Base-by-base conservation (phyloP, 164 flowering plant species). In the Akebia trifoliata region DNA sequence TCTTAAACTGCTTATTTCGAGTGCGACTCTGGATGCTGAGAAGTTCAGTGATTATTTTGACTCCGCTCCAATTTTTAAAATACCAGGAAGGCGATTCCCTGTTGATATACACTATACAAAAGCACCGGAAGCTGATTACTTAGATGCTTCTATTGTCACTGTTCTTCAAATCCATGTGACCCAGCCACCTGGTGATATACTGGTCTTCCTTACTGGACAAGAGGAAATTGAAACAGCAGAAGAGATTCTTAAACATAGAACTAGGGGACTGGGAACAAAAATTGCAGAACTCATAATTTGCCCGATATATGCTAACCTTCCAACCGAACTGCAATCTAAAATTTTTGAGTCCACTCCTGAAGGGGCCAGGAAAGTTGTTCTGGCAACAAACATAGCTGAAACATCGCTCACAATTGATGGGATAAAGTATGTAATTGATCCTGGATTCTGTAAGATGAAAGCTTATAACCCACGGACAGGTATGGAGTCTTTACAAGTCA, bases 1-100 rank as follows among this genome's bases (percentile, higher is more conserved):
- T 73, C 70, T 93, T 4, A 93, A 93, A 76, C 66, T 93, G 74
- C 92, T 93, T 22, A 93, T 93, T 38, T 93, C 99, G 22, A 93
- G 99, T 84, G 99, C 99, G 11, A 93, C 97, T 29, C 84, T 93
- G 14, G 99, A 93, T 75, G 96, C 99, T 0, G 99, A 86, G 72
- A 93, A 93, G 66, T 93, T 93, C 63, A 87, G 96, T 64, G 96
- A 93, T 66, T 93, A 81, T 73, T 93, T 93, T 74, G 99, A 87
- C 59, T 75, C 80, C 7, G 97, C 99, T 35, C 99, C 97, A 48
- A 87, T 93, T 37, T 87, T 93, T 55, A 85, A 77, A 70, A 83
- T 93, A 59, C 97, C 97, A 2, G 98, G 98, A 15, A 82, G 98
- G 67, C 80, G 95, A 36, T 93, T 66, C 64, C 97, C 97, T 54